phyloP scores from a whole-genome alignment of 768 basidiomycete genomes.

The Tylopilus felleus region DNA sequence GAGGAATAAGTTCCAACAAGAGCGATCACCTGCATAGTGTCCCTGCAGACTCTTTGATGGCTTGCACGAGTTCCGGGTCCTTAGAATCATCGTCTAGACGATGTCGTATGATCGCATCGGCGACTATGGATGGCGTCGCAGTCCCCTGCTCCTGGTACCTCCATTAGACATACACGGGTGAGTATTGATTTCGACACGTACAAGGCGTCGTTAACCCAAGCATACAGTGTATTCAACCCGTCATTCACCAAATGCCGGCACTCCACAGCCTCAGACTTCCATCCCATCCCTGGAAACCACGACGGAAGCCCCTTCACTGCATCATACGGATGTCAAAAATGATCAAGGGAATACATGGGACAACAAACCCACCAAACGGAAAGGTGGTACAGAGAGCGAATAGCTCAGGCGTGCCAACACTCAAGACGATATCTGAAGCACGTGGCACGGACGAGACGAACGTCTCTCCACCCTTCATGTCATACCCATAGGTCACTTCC shows the following conservation, averaged over 20 bases:
- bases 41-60: neutral
- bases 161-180: neutral
- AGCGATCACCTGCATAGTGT: neutral
- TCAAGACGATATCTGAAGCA: neutral
- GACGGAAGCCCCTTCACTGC: conserved; percentile 16
- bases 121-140: conserved; percentile 11
- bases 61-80: neutral
- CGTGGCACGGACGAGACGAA: conserved; percentile 10
- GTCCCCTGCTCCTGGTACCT: conserved; percentile 3
- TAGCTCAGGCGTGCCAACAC: neutral
- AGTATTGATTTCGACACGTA: neutral
- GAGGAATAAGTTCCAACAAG: too few relatives aligned
- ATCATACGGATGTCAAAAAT: neutral
- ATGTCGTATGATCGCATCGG: conserved; percentile 10
- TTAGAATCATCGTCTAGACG: conserved; percentile 4
- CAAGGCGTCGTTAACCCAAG: conserved; percentile 3
- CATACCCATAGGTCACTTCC: conserved; percentile 19
- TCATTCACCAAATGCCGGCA: conserved; percentile 8
- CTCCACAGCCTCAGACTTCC: conserved; percentile 15
- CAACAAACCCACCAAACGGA: neutral
- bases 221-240: conserved; percentile 11
- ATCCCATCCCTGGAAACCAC: conserved; percentile 28
- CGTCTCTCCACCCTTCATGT: neutral
- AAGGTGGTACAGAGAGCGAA: too few relatives aligned
- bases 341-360: too few relatives aligned